Evolutionary conservation across 805 yeast genomes (phyloP), one percentile per base, ranked within the genome.

Genomic region (Metschnikowia corniflorae): DNA sequence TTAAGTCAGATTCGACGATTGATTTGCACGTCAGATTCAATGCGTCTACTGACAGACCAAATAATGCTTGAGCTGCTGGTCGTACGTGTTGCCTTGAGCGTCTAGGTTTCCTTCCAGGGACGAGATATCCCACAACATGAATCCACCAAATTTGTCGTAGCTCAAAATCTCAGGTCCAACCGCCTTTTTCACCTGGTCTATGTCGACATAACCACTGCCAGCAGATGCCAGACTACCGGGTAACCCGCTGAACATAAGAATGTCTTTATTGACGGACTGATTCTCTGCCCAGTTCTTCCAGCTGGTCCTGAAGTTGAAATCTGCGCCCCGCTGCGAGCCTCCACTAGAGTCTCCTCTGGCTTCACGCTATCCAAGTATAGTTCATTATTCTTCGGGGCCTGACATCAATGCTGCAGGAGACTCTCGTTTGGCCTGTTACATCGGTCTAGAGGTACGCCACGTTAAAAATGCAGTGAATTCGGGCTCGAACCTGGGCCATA

Each of bases 51-150:
- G n/a, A n/a, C n/a, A n/a, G n/a, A n/a, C 29, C 31, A 36, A 25
- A 31, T 30, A 31, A 8, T 36, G 28, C 27, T 15, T 16, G 17
- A 43, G 40, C 33, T 43, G 35, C 31, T 37, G 26, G 27, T 40
- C 35, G 26, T 29, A 45, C 3, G 38, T 16, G 16, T 22, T 38
- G 4, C 45, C 49, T 5, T 27, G 15, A 4, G 22, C 31, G 36
- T 70, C 65, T 16, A 23, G 31, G 46, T 75, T 71, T 40, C 68
- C 58, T 48, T 73, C 71, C 14, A 76, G 75, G 46, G 77, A 77
- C 7, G 82, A 68, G 13, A 86, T 84, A 49, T 87, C 95, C 97
- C 97, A 89, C 42, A 88, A 63, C 73, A 83, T 77, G 53, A 89
- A 75, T 18, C 88, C 84, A 18, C 83, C 82, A 49, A 88, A 75